phyloP scores from a whole-genome alignment of 495 filamentous ascomycete species.

The Cercophora newfieldiana region DNA sequence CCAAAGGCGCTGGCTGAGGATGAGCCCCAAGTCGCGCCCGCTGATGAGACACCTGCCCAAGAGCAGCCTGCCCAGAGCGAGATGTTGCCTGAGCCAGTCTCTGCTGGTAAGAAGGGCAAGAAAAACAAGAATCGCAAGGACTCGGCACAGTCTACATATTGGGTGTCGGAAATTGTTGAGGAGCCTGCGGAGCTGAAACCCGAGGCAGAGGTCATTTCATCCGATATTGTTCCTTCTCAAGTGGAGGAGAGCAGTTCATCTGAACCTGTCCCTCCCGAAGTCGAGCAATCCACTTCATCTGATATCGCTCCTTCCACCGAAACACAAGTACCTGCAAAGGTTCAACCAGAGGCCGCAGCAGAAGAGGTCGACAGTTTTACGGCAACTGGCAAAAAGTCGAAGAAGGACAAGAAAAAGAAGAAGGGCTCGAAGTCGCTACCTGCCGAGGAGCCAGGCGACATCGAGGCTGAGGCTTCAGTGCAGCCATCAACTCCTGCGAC shows the following conservation, averaged over 20 bases:
- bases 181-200: background rate
- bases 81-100: slow-evolving; percentile 11
- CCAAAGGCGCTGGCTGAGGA: background rate
- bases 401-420: slow-evolving; percentile 31
- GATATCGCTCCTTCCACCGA: background rate
- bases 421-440: slow-evolving; percentile 15
- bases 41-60: background rate
- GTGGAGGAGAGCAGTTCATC: background rate
- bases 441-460: slow-evolving; percentile 6
- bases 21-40: background rate
- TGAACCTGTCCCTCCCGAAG: background rate
- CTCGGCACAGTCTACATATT: background rate
- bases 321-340: background rate
- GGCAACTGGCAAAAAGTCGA: slow-evolving; percentile 24
- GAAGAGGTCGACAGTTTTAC: slow-evolving; percentile 10
- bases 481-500: background rate
- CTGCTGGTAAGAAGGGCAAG: slow-evolving; percentile 30
- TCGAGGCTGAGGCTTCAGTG: background rate
- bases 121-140: slow-evolving; percentile 27
- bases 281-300: background rate
- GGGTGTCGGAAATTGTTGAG: background rate
- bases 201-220: background rate
- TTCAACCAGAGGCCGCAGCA: slow-evolving; percentile 1
- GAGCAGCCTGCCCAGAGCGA: slow-evolving; percentile 6
- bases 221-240: background rate